Evolutionary conservation across 2,329 filamentous ascomycete species (phyloP).

Genomic region (Penicillium italicum): DNA sequence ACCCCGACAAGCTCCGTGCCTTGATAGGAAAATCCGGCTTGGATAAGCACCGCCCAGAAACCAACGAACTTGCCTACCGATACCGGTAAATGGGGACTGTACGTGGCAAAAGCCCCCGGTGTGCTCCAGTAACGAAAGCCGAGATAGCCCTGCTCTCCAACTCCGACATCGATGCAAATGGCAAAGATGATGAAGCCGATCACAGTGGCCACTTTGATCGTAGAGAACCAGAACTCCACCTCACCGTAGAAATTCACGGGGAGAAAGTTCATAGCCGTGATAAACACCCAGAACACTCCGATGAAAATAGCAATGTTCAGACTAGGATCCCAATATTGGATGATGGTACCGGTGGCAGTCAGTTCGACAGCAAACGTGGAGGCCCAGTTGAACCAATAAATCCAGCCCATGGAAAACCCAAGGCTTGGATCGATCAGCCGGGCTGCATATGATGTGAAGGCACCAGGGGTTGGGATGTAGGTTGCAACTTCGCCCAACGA

Average conservation of each 20-base stretch:
- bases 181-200: constrained; percentile 73
- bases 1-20: constrained; percentile 73
- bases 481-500: constrained; percentile 66
- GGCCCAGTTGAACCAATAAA: constrained; percentile 76
- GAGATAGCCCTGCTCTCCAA: constrained; percentile 66
- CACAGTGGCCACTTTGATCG: constrained; percentile 71
- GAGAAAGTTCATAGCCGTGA: constrained; percentile 66
- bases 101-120: constrained; percentile 66
- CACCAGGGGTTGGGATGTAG: constrained; percentile 70
- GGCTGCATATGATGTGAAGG: constrained; percentile 70
- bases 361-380: constrained; percentile 72
- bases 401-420: constrained; percentile 75
- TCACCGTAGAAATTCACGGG: constrained; percentile 71
- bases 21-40: constrained; percentile 41
- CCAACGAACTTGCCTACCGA: constrained; percentile 61
- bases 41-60: constrained; percentile 51
- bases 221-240: constrained; percentile 73
- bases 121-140: constrained; percentile 68
- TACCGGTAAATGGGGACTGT: constrained; percentile 56
- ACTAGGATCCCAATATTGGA: constrained; percentile 66
- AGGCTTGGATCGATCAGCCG: constrained; percentile 70
- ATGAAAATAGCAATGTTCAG: constrained; percentile 69
- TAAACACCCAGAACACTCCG: constrained; percentile 66
- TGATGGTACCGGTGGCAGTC: constrained; percentile 67
- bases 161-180: constrained; percentile 71